Evolutionary conservation across 164 flowering plant species (phyloP), one percentile per base, ranked within the genome.

Genomic region (Protea cynaroides): DNA sequence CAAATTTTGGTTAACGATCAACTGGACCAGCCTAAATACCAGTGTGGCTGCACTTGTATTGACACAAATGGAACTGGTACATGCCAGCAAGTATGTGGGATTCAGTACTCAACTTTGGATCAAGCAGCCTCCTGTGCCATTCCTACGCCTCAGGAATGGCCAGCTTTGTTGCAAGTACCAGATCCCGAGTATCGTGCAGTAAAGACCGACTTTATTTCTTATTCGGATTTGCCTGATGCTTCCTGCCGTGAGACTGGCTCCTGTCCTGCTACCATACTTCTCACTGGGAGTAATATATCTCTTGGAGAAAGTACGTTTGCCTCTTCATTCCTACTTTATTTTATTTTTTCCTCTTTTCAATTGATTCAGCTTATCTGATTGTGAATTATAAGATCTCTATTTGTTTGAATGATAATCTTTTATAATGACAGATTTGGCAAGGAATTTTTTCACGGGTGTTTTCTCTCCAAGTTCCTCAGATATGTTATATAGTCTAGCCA

Each of bases 81-180:
- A 64, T 86, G 91, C 57, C 82, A 78, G 73, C 65, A 23, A 61
- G 80, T 59, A 12, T 95, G 99, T 80, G 99, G 96, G 58, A 36
- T 85, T 47, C 67, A 89, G 59, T 84, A 83, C 72, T 94, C 97
- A 2, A 69, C 71, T 62, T 23, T 75, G 66, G 78, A 71, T 71
- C 98, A 92, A 80, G 84, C 50, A 5, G 63, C 10, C 25, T 63
- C 50, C 57, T 92, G 98, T 66, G 77, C 94, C 21, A 78, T 88
- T 72, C 84, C 84, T 37, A 75, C 65, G 29, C 97, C 97, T 46
- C 90, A 82, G 1, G 66, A 78, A 72, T 95, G 97, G 97, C 92
- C 99, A 54, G 79, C 85, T 1, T 25, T 94, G 67, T 74, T 94
- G 54, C 96, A 89, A 70, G 23, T 94, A 52, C 97, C 99, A 1